Evolutionary conservation across 257 asterid species (phyloP).

Genomic region (Apocynum venetum): DNA sequence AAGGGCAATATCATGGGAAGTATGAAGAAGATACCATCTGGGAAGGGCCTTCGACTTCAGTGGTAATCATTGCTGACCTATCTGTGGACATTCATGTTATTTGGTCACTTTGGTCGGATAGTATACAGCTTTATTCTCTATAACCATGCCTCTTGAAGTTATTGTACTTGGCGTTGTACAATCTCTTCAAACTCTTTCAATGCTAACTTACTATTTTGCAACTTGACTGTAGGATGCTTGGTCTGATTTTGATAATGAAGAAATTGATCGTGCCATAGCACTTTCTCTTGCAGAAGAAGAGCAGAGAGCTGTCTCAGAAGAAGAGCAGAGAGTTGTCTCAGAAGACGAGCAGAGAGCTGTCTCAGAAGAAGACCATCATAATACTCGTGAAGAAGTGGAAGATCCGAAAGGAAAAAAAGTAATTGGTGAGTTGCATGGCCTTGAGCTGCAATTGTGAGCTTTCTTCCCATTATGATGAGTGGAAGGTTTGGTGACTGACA

Average conservation of each 20-base stretch:
- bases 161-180: background rate
- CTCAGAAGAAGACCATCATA: constrained; percentile 19
- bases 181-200: constrained; percentile 7
- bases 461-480: background rate
- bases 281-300: constrained; percentile 66
- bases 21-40: constrained; percentile 53
- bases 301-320: constrained; percentile 15
- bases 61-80: constrained; percentile 36
- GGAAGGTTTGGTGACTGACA: background rate
- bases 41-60: constrained; percentile 59
- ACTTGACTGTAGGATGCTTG: constrained; percentile 49
- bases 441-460: constrained; percentile 3
- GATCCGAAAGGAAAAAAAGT: constrained; percentile 73
- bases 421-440: constrained; percentile 51
- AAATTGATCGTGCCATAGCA: constrained; percentile 84
- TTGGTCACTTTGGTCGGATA: background rate
- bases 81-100: background rate
- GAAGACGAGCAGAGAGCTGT: constrained; percentile 19
- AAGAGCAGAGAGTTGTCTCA: constrained; percentile 17
- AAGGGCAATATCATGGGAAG: constrained; percentile 76
- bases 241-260: constrained; percentile 84
- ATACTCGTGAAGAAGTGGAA: constrained; percentile 26
- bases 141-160: background rate
- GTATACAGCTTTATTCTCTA: background rate
- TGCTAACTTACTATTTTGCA: constrained; percentile 17